Evolutionary conservation across 345 rosid species (phyloP).

Genomic region (Eucalyptus pauciflora): DNA sequence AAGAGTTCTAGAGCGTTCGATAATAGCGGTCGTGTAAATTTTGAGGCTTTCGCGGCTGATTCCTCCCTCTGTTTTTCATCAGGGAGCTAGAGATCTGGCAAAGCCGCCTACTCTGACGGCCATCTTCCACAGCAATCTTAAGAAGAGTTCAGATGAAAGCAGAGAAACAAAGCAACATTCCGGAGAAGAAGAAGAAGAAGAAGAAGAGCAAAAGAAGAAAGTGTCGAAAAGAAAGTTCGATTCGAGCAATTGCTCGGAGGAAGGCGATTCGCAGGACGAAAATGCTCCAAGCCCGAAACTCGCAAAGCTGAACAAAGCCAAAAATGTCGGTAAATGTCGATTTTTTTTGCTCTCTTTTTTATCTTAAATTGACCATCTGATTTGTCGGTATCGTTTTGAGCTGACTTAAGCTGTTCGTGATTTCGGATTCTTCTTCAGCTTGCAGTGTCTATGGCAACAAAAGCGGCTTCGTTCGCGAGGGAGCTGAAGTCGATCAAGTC

Average conservation of each 20-base stretch:
- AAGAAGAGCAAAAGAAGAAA: constrained; percentile 19
- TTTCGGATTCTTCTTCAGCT: constrained; percentile 28
- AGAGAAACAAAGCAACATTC: constrained; percentile 7
- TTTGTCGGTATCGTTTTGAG: neutral
- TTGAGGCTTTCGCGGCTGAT: neutral
- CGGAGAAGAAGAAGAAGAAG: constrained; percentile 1
- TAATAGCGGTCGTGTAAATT: neutral
- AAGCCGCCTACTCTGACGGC: constrained; percentile 76
- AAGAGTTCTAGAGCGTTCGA: neutral
- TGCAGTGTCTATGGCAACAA: constrained; percentile 76
- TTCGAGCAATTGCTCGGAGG: constrained; percentile 20
- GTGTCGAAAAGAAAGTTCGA: constrained; percentile 62
- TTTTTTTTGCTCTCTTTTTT: neutral
- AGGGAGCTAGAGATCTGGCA: constrained; percentile 81
- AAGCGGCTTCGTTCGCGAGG: constrained; percentile 72
- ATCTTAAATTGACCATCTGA: neutral
- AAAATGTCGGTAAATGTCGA: constrained; percentile 33
- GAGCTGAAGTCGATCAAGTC: constrained; percentile 65
- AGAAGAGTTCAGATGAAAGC: neutral
- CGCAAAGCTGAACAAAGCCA: constrained; percentile 49
- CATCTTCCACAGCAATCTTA: constrained; percentile 40
- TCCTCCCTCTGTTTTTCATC: neutral
- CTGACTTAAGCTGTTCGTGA: neutral
- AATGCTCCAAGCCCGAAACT: constrained; percentile 21
- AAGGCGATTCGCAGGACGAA: constrained; percentile 19